phyloP scores from a whole-genome alignment of 1,284 basidiomycete species.

The Anthracocystis panici-leucophaei region DNA sequence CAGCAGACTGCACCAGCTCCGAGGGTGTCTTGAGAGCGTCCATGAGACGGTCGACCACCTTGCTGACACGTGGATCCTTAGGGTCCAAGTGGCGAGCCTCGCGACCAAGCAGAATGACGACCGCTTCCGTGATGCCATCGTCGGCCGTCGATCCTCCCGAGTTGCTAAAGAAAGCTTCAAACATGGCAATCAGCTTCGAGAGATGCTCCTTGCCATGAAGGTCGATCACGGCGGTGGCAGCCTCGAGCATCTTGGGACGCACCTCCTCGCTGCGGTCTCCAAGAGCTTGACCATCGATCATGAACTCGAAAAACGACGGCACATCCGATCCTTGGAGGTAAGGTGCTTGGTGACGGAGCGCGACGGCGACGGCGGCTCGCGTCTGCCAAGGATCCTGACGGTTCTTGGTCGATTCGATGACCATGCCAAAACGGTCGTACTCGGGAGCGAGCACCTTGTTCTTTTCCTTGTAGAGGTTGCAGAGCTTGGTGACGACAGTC shows the following conservation, averaged over 20 bases:
- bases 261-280: constrained; percentile 88
- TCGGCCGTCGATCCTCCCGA: constrained; percentile 40
- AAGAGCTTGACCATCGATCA: constrained; percentile 85
- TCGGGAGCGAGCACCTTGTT: constrained; percentile 80
- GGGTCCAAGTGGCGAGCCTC: constrained; percentile 87
- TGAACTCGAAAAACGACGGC: constrained; percentile 85
- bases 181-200: constrained; percentile 82
- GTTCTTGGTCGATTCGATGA: constrained; percentile 89
- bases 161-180: constrained; percentile 82
- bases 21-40: constrained; percentile 93
- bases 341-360: constrained; percentile 80
- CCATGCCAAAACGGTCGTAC: constrained; percentile 79
- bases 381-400: constrained; percentile 91
- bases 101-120: constrained; percentile 93
- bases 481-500: constrained; percentile 74
- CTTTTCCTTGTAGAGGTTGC: constrained; percentile 86
- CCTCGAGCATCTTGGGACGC: constrained; percentile 85
- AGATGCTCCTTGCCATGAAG: constrained; percentile 81
- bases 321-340: constrained; percentile 78
- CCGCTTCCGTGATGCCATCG: constrained; percentile 82
- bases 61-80: constrained; percentile 69
- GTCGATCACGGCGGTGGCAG: constrained; percentile 86
- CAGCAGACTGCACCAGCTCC: constrained; percentile 95
- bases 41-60: constrained; percentile 87
- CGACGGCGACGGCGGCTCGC: constrained; percentile 80